Evolutionary conservation across 2,329 filamentous ascomycete species (phyloP), one percentile per base, ranked within the genome.

Genomic region (Aspergillus costaricaensis): DNA sequence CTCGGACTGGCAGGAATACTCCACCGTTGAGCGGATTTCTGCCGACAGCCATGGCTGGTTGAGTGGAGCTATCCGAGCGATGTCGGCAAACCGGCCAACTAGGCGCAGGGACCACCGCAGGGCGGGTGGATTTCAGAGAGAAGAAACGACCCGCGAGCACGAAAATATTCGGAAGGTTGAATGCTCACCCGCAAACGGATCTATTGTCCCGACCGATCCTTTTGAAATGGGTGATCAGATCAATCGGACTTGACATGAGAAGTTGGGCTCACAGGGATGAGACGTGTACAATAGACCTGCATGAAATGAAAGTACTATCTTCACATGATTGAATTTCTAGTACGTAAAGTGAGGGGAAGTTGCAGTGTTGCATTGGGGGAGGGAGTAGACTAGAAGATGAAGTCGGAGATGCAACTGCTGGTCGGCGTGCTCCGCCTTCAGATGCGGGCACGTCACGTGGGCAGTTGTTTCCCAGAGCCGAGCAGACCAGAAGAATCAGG

Each of bases 81-180:
- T 43, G 51, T 55, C 58, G 58, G 58, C 58, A 55, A 56, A 55
- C 44, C 32, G 52, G 43, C 58, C 58, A 59, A 59, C 50, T 48
- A 32, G 49, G 49, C 39, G 47, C 32, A 17, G 27, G 27, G 27
- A n/a, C 49, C 49, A 36, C 49, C 30, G 49, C 30, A 12, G 25
- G 15, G 27, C 32, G 38, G 19, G 14, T 19, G 39, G 41, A 39
- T 38, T 32, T 19, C 19, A 15, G 4, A 19, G 39, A 14, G 10
- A 32, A 36, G n/a, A 44, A 55, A 27, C 44, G 5, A 25, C 23
- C 44, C 14, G 23, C 21, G 44, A n/a, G 44, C 10, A n/a, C 25
- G 51, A 54, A 54, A 27, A 44, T 52, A 1, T 8, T 52, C 49
- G 17, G 14, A 30, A 43, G 5, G 4, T 27, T 15, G 23, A 32